Evolutionary conservation across 768 basidiomycete genomes (phyloP), one percentile per base, ranked within the genome.

Genomic region (Panus rudis): DNA sequence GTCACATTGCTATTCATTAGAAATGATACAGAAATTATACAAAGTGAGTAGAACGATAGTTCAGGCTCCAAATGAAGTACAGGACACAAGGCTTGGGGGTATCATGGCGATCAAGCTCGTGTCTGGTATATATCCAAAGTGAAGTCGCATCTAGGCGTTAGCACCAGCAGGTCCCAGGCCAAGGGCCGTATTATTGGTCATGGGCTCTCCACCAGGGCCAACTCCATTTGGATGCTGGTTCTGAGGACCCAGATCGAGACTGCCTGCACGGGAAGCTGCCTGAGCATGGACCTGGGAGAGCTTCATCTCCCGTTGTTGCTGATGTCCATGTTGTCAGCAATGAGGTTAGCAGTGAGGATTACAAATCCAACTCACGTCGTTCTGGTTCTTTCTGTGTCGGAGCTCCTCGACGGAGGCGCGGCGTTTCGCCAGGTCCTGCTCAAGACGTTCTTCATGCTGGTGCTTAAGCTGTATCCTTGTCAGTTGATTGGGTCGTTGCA

Each of bases 351-450:
- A 26, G 37, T 8, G 10, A 5, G 14, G 31, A 30, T n/a, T 22
- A 38, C 33, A 46, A 22, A 4, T 31, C 14, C 17, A 0, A 50
- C 62, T 32, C 43, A 63, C 62, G 35, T 60, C 62, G 47, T 55
- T 56, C 14, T 54, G 47, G 3, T 54, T 55, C 47, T 62, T 63
- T 46, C 44, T 51, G 22, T 56, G 50, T 47, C 52, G 54, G 26
- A 54, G 41, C 39, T 58, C 46, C 17, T 58, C 54, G 19, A 63
- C 39, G 13, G 55, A 52, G 4, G 32, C 30, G 6, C 51, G 55
- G 42, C 55, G 53, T 39, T 51, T 50, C 48, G 52, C 51, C 17
- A 59, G 45, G 21, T 56, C 55, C 37, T 50, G 51, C 31, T 55
- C 52, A 26, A 53, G 47, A 35, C 48, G 49, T 21, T 51, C 45